Percentiles rank a stretch among this genome's conserved stretches.
Evolutionary conservation across 2,329 filamentous ascomycete genomes (phyloP).

Genomic region (Talaromyces sp.): DNA sequence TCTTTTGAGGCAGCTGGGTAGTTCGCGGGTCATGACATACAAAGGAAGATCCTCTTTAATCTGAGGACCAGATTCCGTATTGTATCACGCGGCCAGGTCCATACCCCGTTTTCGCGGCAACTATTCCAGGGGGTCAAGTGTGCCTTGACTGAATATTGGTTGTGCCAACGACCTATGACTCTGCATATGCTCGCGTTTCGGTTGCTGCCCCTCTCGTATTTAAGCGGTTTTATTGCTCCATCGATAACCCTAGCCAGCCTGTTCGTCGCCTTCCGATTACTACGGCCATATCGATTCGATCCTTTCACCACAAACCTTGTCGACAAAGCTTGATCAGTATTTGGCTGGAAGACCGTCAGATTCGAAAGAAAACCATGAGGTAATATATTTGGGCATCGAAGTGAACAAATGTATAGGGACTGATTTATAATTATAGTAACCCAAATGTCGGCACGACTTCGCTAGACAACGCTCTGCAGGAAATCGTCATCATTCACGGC

Average conservation of each 20-base stretch:
- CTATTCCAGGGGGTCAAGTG: constrained; percentile 10
- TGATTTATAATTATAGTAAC: constrained; percentile 31
- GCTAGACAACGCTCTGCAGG: constrained; percentile 59
- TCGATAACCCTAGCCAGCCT: neutral
- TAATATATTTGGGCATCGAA: neutral
- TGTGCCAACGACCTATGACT: constrained; percentile 16
- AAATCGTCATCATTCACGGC: constrained; percentile 61
- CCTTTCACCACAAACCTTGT: neutral
- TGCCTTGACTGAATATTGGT: constrained; percentile 6
- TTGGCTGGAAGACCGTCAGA: neutral
- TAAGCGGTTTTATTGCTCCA: neutral
- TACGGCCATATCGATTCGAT: neutral
- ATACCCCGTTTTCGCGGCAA: constrained; percentile 15
- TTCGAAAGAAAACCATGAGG: neutral
- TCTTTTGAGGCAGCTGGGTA: neutral
- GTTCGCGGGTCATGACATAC: constrained; percentile 1
- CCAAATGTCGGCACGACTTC: constrained; percentile 48
- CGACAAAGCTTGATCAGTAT: neutral
- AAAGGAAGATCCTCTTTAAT: constrained; percentile 3
- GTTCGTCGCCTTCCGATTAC: neutral
- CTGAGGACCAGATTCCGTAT: constrained; percentile 5
- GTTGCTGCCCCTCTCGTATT: constrained; percentile 5
- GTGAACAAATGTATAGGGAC: neutral
- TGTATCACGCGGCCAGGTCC: constrained; percentile 15
- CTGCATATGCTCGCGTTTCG: neutral